These are phyloP conservation scores for Lipomyces sp. DNA, from an alignment of 805 yeast genomes.

Conservation along the genomic window DNA sequence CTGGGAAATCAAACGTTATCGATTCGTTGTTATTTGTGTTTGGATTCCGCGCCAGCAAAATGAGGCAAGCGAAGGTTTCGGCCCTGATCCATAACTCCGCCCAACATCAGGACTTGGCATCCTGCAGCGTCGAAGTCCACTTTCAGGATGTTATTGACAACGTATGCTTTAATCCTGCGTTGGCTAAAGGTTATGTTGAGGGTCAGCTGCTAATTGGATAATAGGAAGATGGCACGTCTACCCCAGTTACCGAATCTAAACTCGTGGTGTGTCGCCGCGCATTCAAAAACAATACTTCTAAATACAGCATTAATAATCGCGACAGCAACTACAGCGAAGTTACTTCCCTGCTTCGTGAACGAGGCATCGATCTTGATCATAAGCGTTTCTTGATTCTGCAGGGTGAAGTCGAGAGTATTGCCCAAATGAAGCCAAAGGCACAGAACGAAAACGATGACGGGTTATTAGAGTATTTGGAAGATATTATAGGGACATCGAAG, in stretches of 20 bases:
- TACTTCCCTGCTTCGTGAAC: conserved; percentile 68
- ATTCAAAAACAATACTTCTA: conserved; percentile 72
- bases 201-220: conserved; percentile 26
- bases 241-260: conserved; percentile 57
- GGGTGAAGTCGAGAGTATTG: conserved; percentile 98
- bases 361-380: conserved; percentile 94
- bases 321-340: conserved; percentile 79
- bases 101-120: conserved; percentile 63
- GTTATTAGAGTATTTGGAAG: conserved; percentile 88
- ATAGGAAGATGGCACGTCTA: conserved; percentile 50
- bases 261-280: conserved; percentile 83
- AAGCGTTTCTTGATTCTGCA: conserved; percentile 92
- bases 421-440: conserved; percentile 98
- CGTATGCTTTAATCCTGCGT: conserved; percentile 39
- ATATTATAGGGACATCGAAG: conserved; percentile 90
- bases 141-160: conserved; percentile 75
- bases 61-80: conserved; percentile 94
- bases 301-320: conserved; percentile 72
- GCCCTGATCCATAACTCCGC: conserved; percentile 93
- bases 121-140: conserved; percentile 89
- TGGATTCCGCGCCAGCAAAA: conserved; percentile 94
- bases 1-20: conserved; percentile 96
- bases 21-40: conserved; percentile 95
- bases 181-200: background rate
- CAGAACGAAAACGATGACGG: conserved; percentile 94